Evolutionary conservation across 2,329 filamentous ascomycete species (phyloP).

Genomic region (Scolecobasidium constrictum): DNA sequence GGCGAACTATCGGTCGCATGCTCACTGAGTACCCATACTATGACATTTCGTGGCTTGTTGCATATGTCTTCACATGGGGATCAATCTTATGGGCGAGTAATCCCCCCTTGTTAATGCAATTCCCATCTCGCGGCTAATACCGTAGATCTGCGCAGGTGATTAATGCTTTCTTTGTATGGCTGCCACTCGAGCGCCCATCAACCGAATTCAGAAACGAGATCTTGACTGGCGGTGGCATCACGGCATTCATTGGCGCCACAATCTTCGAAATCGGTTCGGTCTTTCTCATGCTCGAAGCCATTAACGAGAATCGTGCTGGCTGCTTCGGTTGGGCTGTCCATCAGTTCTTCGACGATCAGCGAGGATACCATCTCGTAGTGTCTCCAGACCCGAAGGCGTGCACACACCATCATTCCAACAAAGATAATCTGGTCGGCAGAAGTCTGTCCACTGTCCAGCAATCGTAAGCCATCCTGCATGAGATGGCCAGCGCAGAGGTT

Average conservation of each 20-base stretch:
- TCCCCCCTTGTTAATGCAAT: too few relatives aligned
- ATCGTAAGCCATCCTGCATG: too few relatives aligned
- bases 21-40: conserved; percentile 40
- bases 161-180: conserved; percentile 54
- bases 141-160: conserved; percentile 19
- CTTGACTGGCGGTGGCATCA: conserved; percentile 46
- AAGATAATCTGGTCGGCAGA: conserved; percentile 19
- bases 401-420: conserved; percentile 26
- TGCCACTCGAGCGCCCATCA: conserved; percentile 44
- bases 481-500: too few relatives aligned
- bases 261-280: conserved; percentile 55
- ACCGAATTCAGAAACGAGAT: conserved; percentile 45
- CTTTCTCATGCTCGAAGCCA: conserved; percentile 53
- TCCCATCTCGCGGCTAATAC: too few relatives aligned
- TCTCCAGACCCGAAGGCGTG: conserved; percentile 15
- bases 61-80: conserved; percentile 42
- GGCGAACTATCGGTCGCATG: conserved; percentile 35
- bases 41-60: conserved; percentile 47
- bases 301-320: conserved; percentile 54
- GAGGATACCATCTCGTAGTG: conserved; percentile 1
- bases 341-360: conserved; percentile 8
- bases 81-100: conserved; percentile 38
- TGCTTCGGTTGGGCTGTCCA: conserved; percentile 63
- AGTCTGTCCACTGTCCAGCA: too few relatives aligned
- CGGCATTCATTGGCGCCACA: conserved; percentile 55